Base-by-base conservation (phyloP, 345 rosid genomes). In the Capsella bursapastoris region DNA sequence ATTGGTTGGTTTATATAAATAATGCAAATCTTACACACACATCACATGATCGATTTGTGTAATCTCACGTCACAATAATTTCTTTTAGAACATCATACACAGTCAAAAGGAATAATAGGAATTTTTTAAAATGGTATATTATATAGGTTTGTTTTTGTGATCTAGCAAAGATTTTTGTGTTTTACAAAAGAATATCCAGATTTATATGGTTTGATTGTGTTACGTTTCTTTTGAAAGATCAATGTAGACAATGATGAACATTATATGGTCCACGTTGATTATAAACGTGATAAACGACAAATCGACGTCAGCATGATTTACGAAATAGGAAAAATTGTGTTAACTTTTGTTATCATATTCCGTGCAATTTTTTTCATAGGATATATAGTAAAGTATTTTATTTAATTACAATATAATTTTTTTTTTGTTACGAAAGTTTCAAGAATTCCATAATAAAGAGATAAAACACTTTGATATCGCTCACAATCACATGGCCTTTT, bases 401-500 rank as follows among this genome's bases (percentile, higher is more conserved):
- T 34, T 34, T 32, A 34, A 34, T 34, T 34, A 34, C 37, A 5
- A 34, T 34, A 6, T 6, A 6, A 8, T 34, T 6, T 34, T 6
- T 7, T 6, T 28, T 14, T 22, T 22, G 22, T 22, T 43, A 49
- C 37, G 22, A 4, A 63, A 70, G 43, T 22, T 22, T 47, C 29
- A 76, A 63, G 65, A 69, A 63, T 70, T 57, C 59, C 59, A 62
- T 61, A 53, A 62, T 61, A 53, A 70, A 61, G 56, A 76, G 44
- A 63, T 47, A 63, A 62, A n/a, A 44, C 70, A 70, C 61, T 62
- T 63, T 44, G 58, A 38, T 28, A 38, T 22, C 50, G 16, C 38
- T 67, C 79, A 68, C 74, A 68, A 10, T 61, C 93, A 86, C 89
- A 84, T 86, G 89, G 76, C 66, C 71, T 74, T 79, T 70, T 57